A percentile compares a stretch with the other conserved stretches of the same genome.
Evolutionary conservation across 192 early-diverging fungal species (phyloP).

Genomic region (Coemansia sp.): DNA sequence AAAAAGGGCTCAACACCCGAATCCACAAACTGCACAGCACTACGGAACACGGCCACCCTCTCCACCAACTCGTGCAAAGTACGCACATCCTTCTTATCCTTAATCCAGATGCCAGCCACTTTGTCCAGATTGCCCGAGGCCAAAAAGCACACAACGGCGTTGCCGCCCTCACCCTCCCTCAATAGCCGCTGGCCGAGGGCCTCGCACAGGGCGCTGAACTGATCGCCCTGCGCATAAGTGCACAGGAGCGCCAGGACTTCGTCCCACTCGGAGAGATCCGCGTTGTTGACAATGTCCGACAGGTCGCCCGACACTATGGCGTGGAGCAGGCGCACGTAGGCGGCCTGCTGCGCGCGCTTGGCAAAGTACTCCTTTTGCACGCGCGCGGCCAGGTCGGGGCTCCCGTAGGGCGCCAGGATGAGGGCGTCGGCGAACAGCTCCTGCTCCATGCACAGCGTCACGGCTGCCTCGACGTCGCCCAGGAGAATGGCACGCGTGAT

Average conservation of each 20-base stretch:
- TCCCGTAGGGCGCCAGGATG: slow-evolving; percentile 85
- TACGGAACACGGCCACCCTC: slow-evolving; percentile 90
- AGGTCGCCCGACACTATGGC: slow-evolving; percentile 79
- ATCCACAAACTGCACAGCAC: slow-evolving; percentile 90
- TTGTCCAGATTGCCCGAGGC: slow-evolving; percentile 57
- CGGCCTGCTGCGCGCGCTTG: slow-evolving; percentile 59
- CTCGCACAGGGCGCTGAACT: slow-evolving; percentile 70
- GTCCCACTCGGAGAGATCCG: slow-evolving; percentile 83
- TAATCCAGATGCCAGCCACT: slow-evolving; percentile 81
- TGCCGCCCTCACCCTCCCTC: slow-evolving; percentile 10
- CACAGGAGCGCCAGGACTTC: slow-evolving; percentile 90
- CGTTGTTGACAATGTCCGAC: slow-evolving; percentile 73
- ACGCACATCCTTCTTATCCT: slow-evolving; percentile 3
- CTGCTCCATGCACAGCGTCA: slow-evolving; percentile 78
- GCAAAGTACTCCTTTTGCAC: slow-evolving; percentile 87
- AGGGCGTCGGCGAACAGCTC: slow-evolving; percentile 85
- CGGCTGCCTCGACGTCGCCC: slow-evolving; percentile 92
- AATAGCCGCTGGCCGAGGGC: slow-evolving; percentile 64
- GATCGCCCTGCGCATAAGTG: slow-evolving; percentile 87
- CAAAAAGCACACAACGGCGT: slow-evolving; percentile 61
- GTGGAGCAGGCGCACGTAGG: slow-evolving; percentile 84
- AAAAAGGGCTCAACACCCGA: slow-evolving; percentile 20
- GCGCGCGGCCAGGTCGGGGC: slow-evolving; percentile 66
- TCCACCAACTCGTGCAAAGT: slow-evolving; percentile 80
- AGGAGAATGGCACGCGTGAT: slow-evolving; percentile 83